Percentiles rank a stretch among this genome's conserved stretches.
phyloP scores from a whole-genome alignment of 495 filamentous ascomycete species.

The Podospora anserina region DNA sequence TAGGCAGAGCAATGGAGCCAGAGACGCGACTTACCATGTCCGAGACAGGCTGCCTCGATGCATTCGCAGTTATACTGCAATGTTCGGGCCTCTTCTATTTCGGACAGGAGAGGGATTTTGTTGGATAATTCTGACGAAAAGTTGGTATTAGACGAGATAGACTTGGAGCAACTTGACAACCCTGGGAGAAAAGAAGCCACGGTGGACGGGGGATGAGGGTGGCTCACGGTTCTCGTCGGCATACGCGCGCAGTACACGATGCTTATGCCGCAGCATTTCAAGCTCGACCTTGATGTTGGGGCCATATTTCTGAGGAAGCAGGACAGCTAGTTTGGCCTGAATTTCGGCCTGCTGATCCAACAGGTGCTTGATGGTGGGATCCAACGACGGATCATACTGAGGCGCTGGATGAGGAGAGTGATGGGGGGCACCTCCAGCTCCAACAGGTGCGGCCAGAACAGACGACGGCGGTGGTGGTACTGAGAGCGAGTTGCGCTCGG shows the following conservation, averaged over 20 bases:
- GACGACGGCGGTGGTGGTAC: slow-evolving; percentile 25
- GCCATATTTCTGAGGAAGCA: slow-evolving; percentile 45
- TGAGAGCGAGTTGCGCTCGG: slow-evolving; percentile 30
- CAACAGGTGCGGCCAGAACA: slow-evolving; percentile 19
- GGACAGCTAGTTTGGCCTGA: slow-evolving; percentile 44
- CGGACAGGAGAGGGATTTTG: slow-evolving; percentile 43
- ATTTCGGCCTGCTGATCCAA: slow-evolving; percentile 51
- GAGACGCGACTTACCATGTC: slow-evolving; percentile 41
- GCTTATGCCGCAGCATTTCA: slow-evolving; percentile 48
- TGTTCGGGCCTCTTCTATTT: slow-evolving; percentile 48
- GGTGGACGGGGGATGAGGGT: slow-evolving; percentile 7
- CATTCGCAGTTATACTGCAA: slow-evolving; percentile 52
- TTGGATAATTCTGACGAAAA: slow-evolving; percentile 39
- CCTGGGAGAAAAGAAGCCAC: neutral
- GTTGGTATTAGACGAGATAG: neutral
- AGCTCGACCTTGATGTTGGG: slow-evolving; percentile 44
- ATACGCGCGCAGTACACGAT: slow-evolving; percentile 42
- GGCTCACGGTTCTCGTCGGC: slow-evolving; percentile 45
- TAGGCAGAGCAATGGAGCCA: neutral
- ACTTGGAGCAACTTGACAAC: slow-evolving; percentile 16
- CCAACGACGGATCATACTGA: slow-evolving; percentile 39
- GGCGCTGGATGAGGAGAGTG: slow-evolving; percentile 10
- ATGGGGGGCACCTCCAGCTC: slow-evolving; percentile 9
- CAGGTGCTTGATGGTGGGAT: slow-evolving; percentile 45
- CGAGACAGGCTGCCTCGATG: slow-evolving; percentile 47